phyloP scores from a whole-genome alignment of 2,329 filamentous ascomycete species.

The Pseudocercospora macadamiae region DNA sequence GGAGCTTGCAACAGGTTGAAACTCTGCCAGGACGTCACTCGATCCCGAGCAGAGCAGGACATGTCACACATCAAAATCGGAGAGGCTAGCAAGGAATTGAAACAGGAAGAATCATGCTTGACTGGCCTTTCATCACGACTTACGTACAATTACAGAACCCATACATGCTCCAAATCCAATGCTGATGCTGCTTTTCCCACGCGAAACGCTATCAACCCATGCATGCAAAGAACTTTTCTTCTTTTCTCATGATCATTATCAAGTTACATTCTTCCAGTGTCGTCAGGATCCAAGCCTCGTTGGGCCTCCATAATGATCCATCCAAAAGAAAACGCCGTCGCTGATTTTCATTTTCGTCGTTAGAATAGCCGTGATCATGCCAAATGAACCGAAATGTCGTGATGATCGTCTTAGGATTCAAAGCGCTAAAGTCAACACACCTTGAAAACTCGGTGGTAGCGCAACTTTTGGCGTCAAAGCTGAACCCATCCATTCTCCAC shows the following conservation, averaged over 20 bases:
- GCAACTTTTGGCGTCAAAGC: slow-evolving; percentile 25
- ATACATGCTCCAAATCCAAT: not conserved
- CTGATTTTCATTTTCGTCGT: too few relatives aligned
- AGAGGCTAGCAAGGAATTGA: not conserved
- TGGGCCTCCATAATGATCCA: not conserved
- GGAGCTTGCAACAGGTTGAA: not conserved
- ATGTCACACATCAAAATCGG: too few relatives aligned
- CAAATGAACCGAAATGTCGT: too few relatives aligned
- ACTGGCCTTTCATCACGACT: not conserved
- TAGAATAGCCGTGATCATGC: too few relatives aligned
- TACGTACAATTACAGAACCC: not conserved
- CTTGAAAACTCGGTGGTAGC: not conserved
- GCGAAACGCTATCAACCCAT: too few relatives aligned
- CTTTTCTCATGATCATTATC: not conserved
- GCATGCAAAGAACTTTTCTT: not conserved
- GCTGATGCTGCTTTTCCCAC: not conserved
- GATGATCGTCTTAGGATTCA: not conserved
- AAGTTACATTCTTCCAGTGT: too few relatives aligned
- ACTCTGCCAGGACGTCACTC: not conserved
- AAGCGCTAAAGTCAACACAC: not conserved
- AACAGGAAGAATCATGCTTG: not conserved
- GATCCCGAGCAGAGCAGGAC: not conserved
- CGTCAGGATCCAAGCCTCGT: too few relatives aligned
- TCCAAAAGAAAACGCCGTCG: too few relatives aligned
- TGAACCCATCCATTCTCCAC: slow-evolving; percentile 39